Evolutionary conservation across 2,329 filamentous ascomycete genomes (phyloP), one percentile per base, ranked within the genome.

Genomic region (Calonectria pseudoturangicola): DNA sequence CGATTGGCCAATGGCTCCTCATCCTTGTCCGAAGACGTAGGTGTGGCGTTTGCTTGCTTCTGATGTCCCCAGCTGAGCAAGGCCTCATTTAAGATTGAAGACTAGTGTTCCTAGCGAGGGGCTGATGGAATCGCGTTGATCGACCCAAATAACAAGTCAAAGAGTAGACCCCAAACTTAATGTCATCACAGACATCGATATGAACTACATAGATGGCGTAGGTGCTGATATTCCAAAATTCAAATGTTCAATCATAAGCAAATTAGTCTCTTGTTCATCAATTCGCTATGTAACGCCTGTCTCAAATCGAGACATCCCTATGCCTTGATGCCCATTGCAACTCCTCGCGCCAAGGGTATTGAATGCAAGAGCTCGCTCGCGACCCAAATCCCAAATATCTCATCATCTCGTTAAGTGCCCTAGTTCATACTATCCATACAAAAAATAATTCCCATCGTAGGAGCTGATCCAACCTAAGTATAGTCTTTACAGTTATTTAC

Each of bases 401-500:
- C 25, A 30, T 21, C 50, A 39, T 33, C 25, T 33, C 66, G 41
- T 48, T 50, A 30, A 50, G 21, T 25, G n/a, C 25, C 27, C 39
- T 16, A n/a, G 18, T 21, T 50, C 33, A 36, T 36, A 36, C n/a
- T 25, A 48, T 48, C n/a, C 18, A 63, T 68, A 48, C 27, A 41
- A n/a, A 69, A 54, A 45, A 67, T 12, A 47, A 27, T 25, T 33
- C 33, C 16, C 16, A 5, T 28, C 6, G 43, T 45, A 65, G 27
- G 30, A 28, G 45, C 28, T 50, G 21, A 48, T 62, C 54, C 43
- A 65, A 43, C 39, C 48, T 58, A 50, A 48, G 30, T 65, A 33
- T 30, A 66, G n/a, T 73, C 30, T 67, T 63, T 62, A 58, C 50
- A 50, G 62, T 74, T 58, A 77, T 79, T 79, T 79, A 67, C 68